Base-by-base conservation (phyloP, 2,329 filamentous ascomycete genomes). In the Aspergillus brunneoviolaceus region DNA sequence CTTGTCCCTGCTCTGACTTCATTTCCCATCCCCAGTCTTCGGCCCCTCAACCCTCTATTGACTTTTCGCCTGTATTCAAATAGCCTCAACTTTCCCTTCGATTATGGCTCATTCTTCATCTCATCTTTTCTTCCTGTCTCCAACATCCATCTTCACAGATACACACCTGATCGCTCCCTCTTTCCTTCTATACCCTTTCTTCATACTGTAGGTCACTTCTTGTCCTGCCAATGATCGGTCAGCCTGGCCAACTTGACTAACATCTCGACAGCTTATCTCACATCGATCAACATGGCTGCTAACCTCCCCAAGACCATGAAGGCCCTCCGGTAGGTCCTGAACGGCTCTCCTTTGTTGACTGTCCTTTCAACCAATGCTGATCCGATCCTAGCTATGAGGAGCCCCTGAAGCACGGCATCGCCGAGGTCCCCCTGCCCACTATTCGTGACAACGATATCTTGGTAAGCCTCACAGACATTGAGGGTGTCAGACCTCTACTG, bases 371-470 rank as follows among this genome's bases (percentile, higher is more conserved):
- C 11, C 23, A 33, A 21, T 11, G 25, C 49, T 50, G 35, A 47
- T 33, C 47, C 47, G 27, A 42, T 2, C 47, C 49, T 63, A 81
- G 79, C 74, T 87, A 88, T 77, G 83, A 85, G 74, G 84, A 87
- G 80, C 85, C 85, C 49, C 79, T 85, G 72, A 79, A 84, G 60
- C 87, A 83, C 76, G 79, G 80, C 64, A 81, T 89, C 60, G 85
- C 88, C 65, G 78, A 85, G 11, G 83, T 88, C 39, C 85, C 87
- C 63, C 81, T 89, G 6, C 87, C 87, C 21, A 81, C 78, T 65
- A 75, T 88, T 64, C 82, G 85, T 66, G 80, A 85, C 27, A 82
- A 85, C 60, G 85, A 88, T 74, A 78, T 87, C 65, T 76, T 87
- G 67, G 81, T 80, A 74, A 45, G 74, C 58, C 45, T 42, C n/a